Base-by-base conservation (phyloP, 805 yeast genomes). In the Wickerhamomyces bovis region DNA sequence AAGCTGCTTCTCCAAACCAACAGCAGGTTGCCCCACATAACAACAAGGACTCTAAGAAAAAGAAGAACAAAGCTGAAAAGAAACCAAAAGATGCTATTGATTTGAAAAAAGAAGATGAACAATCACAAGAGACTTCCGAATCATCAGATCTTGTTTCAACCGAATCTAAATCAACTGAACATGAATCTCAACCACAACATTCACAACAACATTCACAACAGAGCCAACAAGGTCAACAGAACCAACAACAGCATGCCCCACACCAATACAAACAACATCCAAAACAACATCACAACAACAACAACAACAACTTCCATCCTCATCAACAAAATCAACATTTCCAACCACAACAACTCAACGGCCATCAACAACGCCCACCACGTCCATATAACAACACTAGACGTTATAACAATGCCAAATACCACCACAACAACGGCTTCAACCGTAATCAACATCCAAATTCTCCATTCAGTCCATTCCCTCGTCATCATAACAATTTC, bases 41-140 rank as follows among this genome's bases (percentile, higher is more conserved):
- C 31, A 28, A 28, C n/a, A 33, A 33, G 20, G 55, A 53, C 26
- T 46, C 53, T 19, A 58, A 58, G 48, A 57, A 58, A 57, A 57
- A 52, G 51, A 59, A 54, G 50, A 57, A 51, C 44, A 57, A 54
- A 26, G 43, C 57, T 40, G 54, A 54, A 21, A 52, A 52, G 43
- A 44, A 42, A 41, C 49, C 45, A 38, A 28, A 36, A 33, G 11
- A 19, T 19, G 21, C 21, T 33, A 4, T 51, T 23, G 57, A 58
- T 46, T 53, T 57, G 57, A 57, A 52, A 49, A 59, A 54, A 49
- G 57, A 51, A 43, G 56, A 54, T 22, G 43, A 57, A 36, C 53
- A 54, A 31, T 15, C 46, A 21, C 51, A 50, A 36, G 43, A 44
- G 39, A 44, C 44, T 25, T 21, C 38, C 33, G 15, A 19, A 19